Base-by-base conservation (phyloP, 2,329 filamentous ascomycete species). In the Ceratocystis variospora region DNA sequence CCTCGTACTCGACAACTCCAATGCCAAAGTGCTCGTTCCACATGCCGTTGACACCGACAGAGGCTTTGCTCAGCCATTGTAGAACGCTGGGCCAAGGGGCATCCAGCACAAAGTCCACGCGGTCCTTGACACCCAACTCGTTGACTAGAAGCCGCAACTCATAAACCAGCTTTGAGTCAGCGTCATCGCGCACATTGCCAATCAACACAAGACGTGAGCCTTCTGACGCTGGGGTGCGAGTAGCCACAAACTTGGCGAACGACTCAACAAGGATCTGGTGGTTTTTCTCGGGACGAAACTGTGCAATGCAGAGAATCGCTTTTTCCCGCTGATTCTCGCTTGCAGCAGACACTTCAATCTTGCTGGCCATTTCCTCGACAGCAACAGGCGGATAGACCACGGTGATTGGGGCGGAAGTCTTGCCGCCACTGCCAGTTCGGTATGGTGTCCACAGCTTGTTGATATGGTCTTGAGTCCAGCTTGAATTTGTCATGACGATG, bases 21-120 rank as follows among this genome's bases (percentile, higher is more conserved):
- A 99, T 99, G 25, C 94, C 94, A 74, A 99, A 99, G 75, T 99
- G 94, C 77, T 99, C 94, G 74, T 96, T 97, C 93, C 94, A 99
- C 94, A 99, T 99, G 72, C 89, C 90, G 71, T 99, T 99, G 37
- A 96, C 91, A 62, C 94, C 94, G 1, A 99, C 83, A 19, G 85
- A 93, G 3, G 88, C 86, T 69, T 80, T 85, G 64, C 84, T 79
- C 68, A 97, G 79, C 83, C 89, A 91, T 41, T 88, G 82, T 8
- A 96, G 79, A 64, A 99, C 89, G 70, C 90, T 84, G 2, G 88
- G 85, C 91, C 93, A 99, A 31, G 88, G 85, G 0, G 90, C 92
- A 74, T 99, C 92, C 66, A 91, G 86, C 69, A 95, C 83, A 74
- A 99, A 99, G 67, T 90, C 85, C 55, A 96, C 91, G 15, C 82